Evolutionary conservation across 1,284 basidiomycete genomes (phyloP).

Genomic region (Phellinidium pouzarii): DNA sequence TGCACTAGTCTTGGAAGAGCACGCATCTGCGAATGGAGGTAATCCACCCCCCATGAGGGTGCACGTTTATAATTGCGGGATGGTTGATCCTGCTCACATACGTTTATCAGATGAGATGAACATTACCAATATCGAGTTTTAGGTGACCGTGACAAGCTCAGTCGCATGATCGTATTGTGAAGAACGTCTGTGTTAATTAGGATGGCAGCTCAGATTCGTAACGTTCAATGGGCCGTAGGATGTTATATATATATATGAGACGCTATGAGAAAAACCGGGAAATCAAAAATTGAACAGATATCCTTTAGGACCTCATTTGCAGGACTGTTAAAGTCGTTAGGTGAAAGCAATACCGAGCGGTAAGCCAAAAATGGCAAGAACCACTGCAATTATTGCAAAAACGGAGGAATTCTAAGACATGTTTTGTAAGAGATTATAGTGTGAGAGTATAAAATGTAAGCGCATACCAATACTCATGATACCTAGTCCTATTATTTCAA

Average conservation of each 20-base stretch:
- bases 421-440: not conserved
- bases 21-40: not conserved
- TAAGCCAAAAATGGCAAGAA: constrained; percentile 9
- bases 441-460: not conserved
- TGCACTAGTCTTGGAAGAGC: not conserved
- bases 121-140: too few species aligned
- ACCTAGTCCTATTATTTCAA: constrained; percentile 6
- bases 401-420: not conserved
- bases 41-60: too few species aligned
- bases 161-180: too few species aligned
- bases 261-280: not conserved
- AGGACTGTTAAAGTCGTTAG: not conserved
- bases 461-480: constrained; percentile 10
- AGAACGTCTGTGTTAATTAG: too few species aligned
- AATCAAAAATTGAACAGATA: not conserved
- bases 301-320: not conserved
- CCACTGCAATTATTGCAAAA: constrained; percentile 8
- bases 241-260: too few species aligned
- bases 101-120: too few species aligned
- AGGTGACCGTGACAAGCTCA: too few species aligned
- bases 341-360: constrained; percentile 7
- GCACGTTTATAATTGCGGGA: too few species aligned
- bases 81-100: too few species aligned
- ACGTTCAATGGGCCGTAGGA: too few species aligned
- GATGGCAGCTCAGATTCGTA: too few species aligned